phyloP scores from a whole-genome alignment of 2,329 filamentous ascomycete genomes.

The Diplodia sapinea region DNA sequence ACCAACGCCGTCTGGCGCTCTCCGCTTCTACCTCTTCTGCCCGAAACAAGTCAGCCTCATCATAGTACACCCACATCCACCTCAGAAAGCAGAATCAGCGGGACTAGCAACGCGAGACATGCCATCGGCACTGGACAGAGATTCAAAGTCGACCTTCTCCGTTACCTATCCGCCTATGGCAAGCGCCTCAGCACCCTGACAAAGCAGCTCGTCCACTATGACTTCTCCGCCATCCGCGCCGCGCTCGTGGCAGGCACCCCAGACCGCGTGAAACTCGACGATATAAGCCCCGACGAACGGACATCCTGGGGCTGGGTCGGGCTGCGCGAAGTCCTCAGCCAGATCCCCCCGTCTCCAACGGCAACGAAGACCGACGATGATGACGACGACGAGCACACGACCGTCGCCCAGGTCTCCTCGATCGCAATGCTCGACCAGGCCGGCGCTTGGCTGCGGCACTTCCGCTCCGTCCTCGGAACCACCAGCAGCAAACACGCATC shows the following conservation, averaged over 20 bases:
- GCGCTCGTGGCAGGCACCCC: constrained; percentile 81
- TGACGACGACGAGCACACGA: constrained; percentile 30
- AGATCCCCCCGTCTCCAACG: constrained; percentile 54
- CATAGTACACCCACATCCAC: neutral
- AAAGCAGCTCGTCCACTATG: constrained; percentile 64
- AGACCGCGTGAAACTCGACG: constrained; percentile 63
- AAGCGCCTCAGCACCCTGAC: constrained; percentile 61
- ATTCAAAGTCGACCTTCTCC: constrained; percentile 78
- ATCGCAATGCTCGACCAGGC: constrained; percentile 77
- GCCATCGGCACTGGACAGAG: constrained; percentile 66
- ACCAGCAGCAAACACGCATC: constrained; percentile 33
- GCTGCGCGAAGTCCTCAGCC: constrained; percentile 64
- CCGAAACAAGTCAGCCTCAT: neutral
- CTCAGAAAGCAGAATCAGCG: neutral
- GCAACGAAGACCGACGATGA: constrained; percentile 51
- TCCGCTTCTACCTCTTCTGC: constrained; percentile 66
- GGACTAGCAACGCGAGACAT: neutral
- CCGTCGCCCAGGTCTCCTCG: constrained; percentile 75
- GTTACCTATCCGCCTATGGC: constrained; percentile 75
- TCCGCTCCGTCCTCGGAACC: constrained; percentile 53
- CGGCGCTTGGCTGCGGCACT: constrained; percentile 73
- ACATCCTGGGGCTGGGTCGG: constrained; percentile 80
- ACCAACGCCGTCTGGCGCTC: constrained; percentile 83
- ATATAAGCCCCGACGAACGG: constrained; percentile 49
- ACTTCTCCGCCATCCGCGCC: constrained; percentile 73